Evolutionary conservation across 179 eudicot species (phyloP).

Genomic region (Heliamphora pulchella): DNA sequence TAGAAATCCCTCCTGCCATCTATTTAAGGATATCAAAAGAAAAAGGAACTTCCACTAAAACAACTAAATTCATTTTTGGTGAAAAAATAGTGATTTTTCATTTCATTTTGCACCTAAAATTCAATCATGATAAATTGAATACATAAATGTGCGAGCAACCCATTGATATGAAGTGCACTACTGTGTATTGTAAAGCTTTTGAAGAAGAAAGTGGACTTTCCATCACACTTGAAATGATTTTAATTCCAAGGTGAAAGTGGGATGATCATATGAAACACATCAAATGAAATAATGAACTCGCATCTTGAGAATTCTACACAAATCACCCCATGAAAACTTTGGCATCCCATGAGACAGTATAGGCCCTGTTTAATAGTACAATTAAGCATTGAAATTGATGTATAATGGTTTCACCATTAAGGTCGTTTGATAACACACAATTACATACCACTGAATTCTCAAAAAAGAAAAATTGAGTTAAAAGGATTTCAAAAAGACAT

Average conservation of each 20-base stretch:
- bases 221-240: neutral
- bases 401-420: too few relatives aligned
- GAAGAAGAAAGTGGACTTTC: neutral
- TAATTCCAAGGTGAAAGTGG: neutral
- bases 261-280: neutral
- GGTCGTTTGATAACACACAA: too few relatives aligned
- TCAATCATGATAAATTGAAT: neutral
- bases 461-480: too few relatives aligned
- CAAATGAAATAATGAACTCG: neutral
- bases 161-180: neutral
- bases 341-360: too few relatives aligned
- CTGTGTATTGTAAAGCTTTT: neutral
- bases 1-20: neutral
- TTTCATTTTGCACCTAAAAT: neutral
- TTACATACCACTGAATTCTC: too few relatives aligned
- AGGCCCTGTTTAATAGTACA: too few relatives aligned
- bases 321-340: too few relatives aligned
- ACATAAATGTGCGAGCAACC: neutral
- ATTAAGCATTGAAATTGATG: too few relatives aligned
- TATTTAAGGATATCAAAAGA: neutral
- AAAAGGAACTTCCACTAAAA: too few relatives aligned
- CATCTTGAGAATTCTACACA: neutral
- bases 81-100: neutral
- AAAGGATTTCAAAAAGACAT: too few relatives aligned
- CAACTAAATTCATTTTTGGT: too few relatives aligned